Percentiles rank a stretch among this genome's conserved stretches.
phyloP scores from a whole-genome alignment of 306 rosid species.

The Cicer arietinum region DNA sequence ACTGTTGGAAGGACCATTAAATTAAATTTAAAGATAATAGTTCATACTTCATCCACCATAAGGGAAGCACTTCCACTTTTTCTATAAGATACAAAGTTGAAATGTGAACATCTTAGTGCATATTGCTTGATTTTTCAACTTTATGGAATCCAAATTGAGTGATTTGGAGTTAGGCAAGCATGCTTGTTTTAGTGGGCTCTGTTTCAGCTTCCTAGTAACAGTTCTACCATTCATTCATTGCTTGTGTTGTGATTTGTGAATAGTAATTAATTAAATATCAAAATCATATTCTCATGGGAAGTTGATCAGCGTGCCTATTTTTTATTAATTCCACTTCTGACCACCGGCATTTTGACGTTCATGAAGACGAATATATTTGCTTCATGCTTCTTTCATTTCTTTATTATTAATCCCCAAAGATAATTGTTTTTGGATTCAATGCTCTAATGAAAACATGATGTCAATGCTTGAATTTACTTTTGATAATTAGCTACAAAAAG shows the following conservation, averaged over 20 bases:
- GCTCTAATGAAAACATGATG: background rate
- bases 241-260: slow-evolving; percentile 20
- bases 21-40: too few species aligned
- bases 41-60: too few species aligned
- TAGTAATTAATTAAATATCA: slow-evolving; percentile 33
- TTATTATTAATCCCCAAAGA: slow-evolving; percentile 3
- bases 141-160: slow-evolving; percentile 26
- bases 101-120: slow-evolving; percentile 4
- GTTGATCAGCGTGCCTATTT: slow-evolving; percentile 50
- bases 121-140: slow-evolving; percentile 5
- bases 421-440: slow-evolving; percentile 6
- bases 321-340: slow-evolving; percentile 56
- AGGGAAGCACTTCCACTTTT: too few species aligned
- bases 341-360: slow-evolving; percentile 61
- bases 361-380: slow-evolving; percentile 54
- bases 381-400: slow-evolving; percentile 48
- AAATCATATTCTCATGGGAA: slow-evolving; percentile 54
- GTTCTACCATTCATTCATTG: slow-evolving; percentile 50
- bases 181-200: slow-evolving; percentile 59
- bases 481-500: too few species aligned
- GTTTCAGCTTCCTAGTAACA: slow-evolving; percentile 59
- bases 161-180: slow-evolving; percentile 36
- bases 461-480: too few species aligned
- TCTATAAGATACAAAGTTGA: background rate
- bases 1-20: too few species aligned